A percentile compares a stretch with the other conserved stretches of the same genome.
phyloP scores from a whole-genome alignment of 2,329 filamentous ascomycete genomes.

The Phialophora expanda region DNA sequence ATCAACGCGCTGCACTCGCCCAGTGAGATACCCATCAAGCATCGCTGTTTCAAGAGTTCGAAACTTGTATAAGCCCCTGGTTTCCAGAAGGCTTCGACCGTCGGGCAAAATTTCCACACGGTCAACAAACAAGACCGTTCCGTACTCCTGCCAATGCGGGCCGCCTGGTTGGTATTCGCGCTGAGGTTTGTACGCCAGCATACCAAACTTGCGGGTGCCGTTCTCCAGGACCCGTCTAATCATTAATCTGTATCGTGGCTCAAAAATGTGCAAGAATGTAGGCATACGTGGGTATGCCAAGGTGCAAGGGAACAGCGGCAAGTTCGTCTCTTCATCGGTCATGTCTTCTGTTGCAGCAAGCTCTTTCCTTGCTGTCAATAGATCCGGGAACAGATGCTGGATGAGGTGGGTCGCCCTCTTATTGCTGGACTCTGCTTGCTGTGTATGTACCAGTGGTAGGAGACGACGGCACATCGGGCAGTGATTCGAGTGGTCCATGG shows the following conservation, averaged over 20 bases:
- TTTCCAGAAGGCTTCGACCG: slow-evolving; percentile 81
- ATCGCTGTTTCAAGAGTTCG: slow-evolving; percentile 68
- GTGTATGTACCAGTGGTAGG: slow-evolving; percentile 60
- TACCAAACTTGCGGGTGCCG: slow-evolving; percentile 77
- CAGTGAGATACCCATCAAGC: slow-evolving; percentile 78
- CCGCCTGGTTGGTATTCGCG: slow-evolving; percentile 58
- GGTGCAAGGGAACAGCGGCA: slow-evolving; percentile 81
- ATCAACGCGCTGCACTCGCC: slow-evolving; percentile 75
- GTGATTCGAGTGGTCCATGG: slow-evolving; percentile 75
- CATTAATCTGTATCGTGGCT: slow-evolving; percentile 91
- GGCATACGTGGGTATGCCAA: slow-evolving; percentile 81
- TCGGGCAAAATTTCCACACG: slow-evolving; percentile 76
- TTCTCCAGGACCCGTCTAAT: slow-evolving; percentile 74
- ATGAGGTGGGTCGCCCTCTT: slow-evolving; percentile 67
- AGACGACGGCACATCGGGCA: slow-evolving; percentile 80
- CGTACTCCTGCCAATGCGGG: slow-evolving; percentile 71
- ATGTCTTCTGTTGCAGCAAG: slow-evolving; percentile 63
- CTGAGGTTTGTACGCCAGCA: slow-evolving; percentile 73
- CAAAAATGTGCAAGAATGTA: slow-evolving; percentile 88
- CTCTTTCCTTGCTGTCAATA: slow-evolving; percentile 63
- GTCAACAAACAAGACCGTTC: slow-evolving; percentile 77
- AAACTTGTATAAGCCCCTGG: slow-evolving; percentile 77
- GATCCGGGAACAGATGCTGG: slow-evolving; percentile 70
- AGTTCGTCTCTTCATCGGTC: slow-evolving; percentile 61
- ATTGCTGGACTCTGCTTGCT: slow-evolving; percentile 63